These are phyloP conservation scores for Iris pallida DNA, from an alignment of 116 monocot genomes.

Conservation along the genomic window DNA sequence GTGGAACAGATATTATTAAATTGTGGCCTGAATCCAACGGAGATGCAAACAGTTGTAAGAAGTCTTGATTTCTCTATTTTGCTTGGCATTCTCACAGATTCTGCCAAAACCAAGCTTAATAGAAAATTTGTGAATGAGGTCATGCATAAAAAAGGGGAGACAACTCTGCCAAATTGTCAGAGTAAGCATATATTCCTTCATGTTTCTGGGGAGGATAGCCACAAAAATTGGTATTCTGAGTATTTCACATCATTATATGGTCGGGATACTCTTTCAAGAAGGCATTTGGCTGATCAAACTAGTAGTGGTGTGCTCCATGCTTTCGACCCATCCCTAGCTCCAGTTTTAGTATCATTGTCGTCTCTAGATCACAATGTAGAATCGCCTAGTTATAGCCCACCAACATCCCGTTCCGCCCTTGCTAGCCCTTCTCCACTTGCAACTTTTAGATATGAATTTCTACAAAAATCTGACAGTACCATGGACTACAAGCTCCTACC, in stretches of 20 bases:
- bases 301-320: neutral
- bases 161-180: conserved; percentile 21
- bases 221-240: neutral
- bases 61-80: neutral
- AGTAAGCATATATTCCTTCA: conserved; percentile 6
- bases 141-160: conserved; percentile 4
- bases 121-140: neutral
- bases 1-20: conserved; percentile 16
- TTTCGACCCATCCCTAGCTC: neutral
- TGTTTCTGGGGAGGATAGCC: conserved; percentile 10
- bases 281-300: conserved; percentile 25
- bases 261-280: conserved; percentile 22
- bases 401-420: neutral
- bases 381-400: neutral
- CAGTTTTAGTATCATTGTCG: neutral
- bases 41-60: conserved; percentile 7
- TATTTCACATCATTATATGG: conserved; percentile 11
- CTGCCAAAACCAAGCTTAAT: conserved; percentile 6
- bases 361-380: neutral
- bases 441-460: neutral
- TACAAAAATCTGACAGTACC: neutral
- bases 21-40: conserved; percentile 21
- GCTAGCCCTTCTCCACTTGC: neutral
- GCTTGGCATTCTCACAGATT: conserved; percentile 2
- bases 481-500: neutral